These are phyloP conservation scores for Bolboschoenus planiculmis DNA, from an alignment of 176 grass and related monocot species.

Conservation along the genomic window DNA sequence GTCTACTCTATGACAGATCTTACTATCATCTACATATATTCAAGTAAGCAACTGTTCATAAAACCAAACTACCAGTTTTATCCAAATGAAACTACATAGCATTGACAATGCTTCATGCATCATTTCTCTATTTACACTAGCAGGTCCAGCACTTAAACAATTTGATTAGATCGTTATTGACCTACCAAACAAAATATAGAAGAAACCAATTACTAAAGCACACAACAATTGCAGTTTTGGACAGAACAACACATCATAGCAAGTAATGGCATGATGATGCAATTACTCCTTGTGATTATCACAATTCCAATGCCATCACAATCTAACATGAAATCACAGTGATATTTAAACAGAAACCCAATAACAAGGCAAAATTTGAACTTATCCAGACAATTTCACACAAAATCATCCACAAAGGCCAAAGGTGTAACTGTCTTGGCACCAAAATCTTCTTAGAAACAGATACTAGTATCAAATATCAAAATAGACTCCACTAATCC, in stretches of 20 bases:
- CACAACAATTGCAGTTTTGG: too few relatives aligned
- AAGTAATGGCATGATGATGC: not conserved
- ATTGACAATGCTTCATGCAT: too few relatives aligned
- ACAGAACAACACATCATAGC: not conserved
- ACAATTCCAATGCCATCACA: not conserved
- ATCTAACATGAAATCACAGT: too few relatives aligned
- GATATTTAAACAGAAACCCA: not conserved
- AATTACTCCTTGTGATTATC: not conserved
- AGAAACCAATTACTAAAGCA: too few relatives aligned
- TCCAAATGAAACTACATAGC: too few relatives aligned
- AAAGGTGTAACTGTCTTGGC: not conserved
- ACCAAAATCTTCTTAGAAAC: conserved; percentile 1
- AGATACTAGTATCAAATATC: conserved; percentile 14
- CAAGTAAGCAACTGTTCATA: too few relatives aligned
- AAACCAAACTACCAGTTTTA: too few relatives aligned
- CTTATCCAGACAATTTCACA: conserved; percentile 1
- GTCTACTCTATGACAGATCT: too few relatives aligned
- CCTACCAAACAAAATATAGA: too few relatives aligned
- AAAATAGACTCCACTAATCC: conserved; percentile 16
- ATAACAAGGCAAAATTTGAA: conserved; percentile 9
- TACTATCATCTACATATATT: too few relatives aligned
- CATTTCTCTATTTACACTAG: too few relatives aligned
- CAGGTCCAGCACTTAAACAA: not conserved
- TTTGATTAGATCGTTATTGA: too few relatives aligned
- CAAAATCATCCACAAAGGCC: not conserved